Evolutionary conservation across 129 eudicot species (phyloP).

Genomic region (Helichrysum umbraculigerum): DNA sequence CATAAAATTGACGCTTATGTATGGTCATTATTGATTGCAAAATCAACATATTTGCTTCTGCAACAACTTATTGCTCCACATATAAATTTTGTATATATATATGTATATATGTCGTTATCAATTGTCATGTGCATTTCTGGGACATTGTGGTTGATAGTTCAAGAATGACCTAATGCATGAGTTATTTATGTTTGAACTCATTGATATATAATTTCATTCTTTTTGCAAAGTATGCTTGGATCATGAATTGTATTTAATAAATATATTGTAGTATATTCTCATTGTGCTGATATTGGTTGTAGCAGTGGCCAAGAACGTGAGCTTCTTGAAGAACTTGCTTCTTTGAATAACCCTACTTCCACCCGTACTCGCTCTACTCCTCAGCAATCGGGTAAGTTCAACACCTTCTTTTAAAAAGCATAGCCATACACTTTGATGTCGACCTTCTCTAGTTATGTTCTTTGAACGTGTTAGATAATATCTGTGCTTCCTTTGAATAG

Average conservation of each 20-base stretch:
- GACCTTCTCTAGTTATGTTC: not conserved
- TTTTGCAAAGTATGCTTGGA: not conserved
- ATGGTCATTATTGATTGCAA: too few species aligned
- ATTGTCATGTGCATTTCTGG: not conserved
- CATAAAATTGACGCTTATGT: not conserved
- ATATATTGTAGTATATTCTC: not conserved
- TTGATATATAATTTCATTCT: not conserved
- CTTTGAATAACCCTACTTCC: conserved; percentile 47
- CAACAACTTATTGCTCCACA: too few species aligned
- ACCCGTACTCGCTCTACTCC: conserved; percentile 51
- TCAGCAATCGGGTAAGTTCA: conserved; percentile 57
- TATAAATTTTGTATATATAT: too few species aligned
- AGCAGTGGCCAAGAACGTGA: conserved; percentile 75
- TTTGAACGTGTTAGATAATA: not conserved
- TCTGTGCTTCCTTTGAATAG: not conserved
- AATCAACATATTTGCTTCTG: not conserved
- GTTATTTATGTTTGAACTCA: conserved; percentile 1
- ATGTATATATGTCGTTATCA: not conserved
- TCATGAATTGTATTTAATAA: conserved; percentile 12
- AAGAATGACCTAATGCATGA: not conserved
- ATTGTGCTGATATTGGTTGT: conserved; percentile 26
- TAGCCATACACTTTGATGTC: not conserved
- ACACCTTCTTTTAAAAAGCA: not conserved
- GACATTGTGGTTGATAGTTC: not conserved
- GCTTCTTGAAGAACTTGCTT: conserved; percentile 88